Base-by-base conservation (phyloP, 305 asterid genomes). In the Ruellia speciosa region DNA sequence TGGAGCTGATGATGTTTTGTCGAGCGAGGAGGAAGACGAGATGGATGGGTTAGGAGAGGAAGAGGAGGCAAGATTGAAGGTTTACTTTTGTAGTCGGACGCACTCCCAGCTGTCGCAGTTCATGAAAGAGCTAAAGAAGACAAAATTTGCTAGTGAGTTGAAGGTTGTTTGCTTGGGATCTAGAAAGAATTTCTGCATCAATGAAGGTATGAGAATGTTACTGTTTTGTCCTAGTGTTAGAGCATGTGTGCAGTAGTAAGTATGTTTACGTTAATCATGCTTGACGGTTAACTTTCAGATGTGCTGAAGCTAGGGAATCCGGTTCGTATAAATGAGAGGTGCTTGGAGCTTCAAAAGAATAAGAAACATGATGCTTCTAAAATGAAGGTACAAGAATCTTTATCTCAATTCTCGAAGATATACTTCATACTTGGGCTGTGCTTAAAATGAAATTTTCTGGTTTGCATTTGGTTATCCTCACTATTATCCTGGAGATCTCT, bases 41-140 rank as follows among this genome's bases (percentile, higher is more conserved):
- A 80, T 52, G 65, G 79, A 73, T 55, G 77, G 58, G 37, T 20
- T 66, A 39, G 73, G 52, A 48, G 79, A 65, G 28, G 70, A 79
- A 70, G 88, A 75, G 64, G 94, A 82, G 70, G 60, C 79, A 7
- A 65, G 70, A 17, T 53, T 79, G 64, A 92, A 81, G 81, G 59
- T 92, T 58, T 92, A 82, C 56, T 92, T 92, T 59, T 92, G 99
- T 68, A 92, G 99, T 68, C 77, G 99, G 58, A 92, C 99, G 0
- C 99, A 92, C 74, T 88, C 99, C 12, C 99, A 92, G 82, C 99
- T 92, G 72, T 83, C 95, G 3, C 99, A 92, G 80, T 92, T 92
- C 58, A 68, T 92, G 81, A 88, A 84, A 64, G 99, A 92, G 84
- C 79, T 92, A 72, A 86, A 76, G 77, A 92, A 88, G 81, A 88